Base-by-base conservation (phyloP, 768 basidiomycete genomes). In the Tylopilus sp. region DNA sequence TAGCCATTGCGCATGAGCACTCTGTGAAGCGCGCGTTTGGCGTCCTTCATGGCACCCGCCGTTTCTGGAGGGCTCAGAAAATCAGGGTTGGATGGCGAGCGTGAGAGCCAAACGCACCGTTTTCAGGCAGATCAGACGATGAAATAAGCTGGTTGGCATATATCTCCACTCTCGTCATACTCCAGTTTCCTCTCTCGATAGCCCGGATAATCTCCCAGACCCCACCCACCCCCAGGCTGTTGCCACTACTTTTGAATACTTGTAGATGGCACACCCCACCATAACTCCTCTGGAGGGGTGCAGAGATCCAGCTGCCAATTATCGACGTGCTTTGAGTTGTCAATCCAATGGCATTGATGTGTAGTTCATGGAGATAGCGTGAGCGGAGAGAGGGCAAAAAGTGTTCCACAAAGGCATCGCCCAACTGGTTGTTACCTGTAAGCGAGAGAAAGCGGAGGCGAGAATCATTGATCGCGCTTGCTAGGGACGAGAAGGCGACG, bases 191-290 rank as follows among this genome's bases (percentile, higher is more conserved):
- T 28, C 57, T 67, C 51, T 76, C 67, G 6, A 84, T 71, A 20
- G 77, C 76, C 28, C 69, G 67, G 22, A 82, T 64, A 40, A 87
- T 76, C 12, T 72, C 63, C 51, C 67, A 67, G 25, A 83, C 73
- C 1, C 73, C 78, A 1, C 66, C 70, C 28, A 71, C 65, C 5
- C 79, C 80, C 1, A 87, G 70, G 17, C 64, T 65, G 55, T 87
- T 87, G n/a, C 78, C 79, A 62, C 76, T 85, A 51, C 78, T 73
- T 55, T 75, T 78, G 40, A 86, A 69, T 2, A 66, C 71, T 44
- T 73, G 69, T 17, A 86, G 69, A 15, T 69, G 68, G 50, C 80
- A 81, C 17, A 6, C 42, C 28, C 65, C 59, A 15, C 43, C 51
- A 23, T 38, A 40, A 25, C 45, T 53, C 28, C 56, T 40, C 4